A percentile compares a stretch with the other conserved stretches of the same genome.
phyloP scores from a whole-genome alignment of 257 asterid species.

The Cinchona pubescens region DNA sequence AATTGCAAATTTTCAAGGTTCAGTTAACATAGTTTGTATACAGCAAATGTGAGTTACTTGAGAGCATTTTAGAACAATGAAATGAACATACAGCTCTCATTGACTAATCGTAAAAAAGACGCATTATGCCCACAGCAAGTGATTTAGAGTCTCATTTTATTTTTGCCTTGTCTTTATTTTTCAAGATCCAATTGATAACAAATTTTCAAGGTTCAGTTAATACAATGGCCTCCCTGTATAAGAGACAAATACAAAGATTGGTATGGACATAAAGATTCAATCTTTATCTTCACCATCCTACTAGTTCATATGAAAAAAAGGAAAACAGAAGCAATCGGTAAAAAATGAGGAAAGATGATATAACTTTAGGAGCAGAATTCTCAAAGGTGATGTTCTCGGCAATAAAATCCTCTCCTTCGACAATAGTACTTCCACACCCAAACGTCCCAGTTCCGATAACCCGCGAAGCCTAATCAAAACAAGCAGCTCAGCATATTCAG shows the following conservation, averaged over 20 bases:
- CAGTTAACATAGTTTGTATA: no score
- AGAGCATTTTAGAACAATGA: background rate
- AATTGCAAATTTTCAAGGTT: background rate
- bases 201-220: background rate
- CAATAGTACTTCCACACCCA: slow-evolving; percentile 80
- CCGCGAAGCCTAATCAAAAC: slow-evolving; percentile 47
- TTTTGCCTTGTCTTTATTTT: background rate
- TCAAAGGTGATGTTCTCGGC: slow-evolving; percentile 96
- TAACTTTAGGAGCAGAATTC: slow-evolving; percentile 80
- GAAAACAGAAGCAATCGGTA: background rate
- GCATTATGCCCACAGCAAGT: background rate
- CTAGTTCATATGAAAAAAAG: background rate
- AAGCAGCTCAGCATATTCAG: background rate
- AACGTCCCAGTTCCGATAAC: slow-evolving; percentile 95
- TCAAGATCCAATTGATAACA: background rate
- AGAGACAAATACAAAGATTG: background rate
- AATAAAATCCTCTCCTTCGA: slow-evolving; percentile 95
- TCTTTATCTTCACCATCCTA: background rate
- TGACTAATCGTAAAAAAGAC: background rate
- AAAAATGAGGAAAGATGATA: slow-evolving; percentile 2
- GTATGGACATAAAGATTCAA: background rate
- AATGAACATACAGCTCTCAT: background rate
- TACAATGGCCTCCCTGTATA: background rate
- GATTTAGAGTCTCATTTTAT: background rate
- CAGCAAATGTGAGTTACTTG: background rate